phyloP scores from a whole-genome alignment of 202 grass and related monocot species.

The Zoysia matrella region DNA sequence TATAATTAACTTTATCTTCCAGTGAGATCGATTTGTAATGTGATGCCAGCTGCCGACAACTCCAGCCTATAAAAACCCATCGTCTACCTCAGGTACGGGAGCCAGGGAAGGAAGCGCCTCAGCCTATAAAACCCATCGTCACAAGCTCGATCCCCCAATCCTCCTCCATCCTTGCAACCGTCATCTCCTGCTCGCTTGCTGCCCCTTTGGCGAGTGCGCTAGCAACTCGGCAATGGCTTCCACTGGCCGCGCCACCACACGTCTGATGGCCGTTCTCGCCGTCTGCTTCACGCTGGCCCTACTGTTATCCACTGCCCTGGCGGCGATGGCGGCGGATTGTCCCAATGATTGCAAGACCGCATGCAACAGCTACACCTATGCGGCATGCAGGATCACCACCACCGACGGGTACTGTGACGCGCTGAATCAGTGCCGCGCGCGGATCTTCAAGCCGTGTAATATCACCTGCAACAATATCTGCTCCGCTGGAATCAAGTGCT shows the following conservation, averaged over 20 bases:
- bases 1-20: not conserved
- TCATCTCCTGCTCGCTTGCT: not conserved
- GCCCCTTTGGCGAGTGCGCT: not conserved
- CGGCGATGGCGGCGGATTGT: not conserved
- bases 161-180: not conserved
- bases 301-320: not conserved
- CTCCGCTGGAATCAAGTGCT: not conserved
- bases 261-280: not conserved
- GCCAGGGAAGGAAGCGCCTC: not conserved
- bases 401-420: not conserved
- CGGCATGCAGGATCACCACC: not conserved
- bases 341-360: not conserved
- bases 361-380: not conserved
- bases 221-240: not conserved
- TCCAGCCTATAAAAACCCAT: constrained; percentile 20
- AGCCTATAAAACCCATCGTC: too few relatives aligned
- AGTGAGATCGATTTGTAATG: too few relatives aligned
- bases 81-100: not conserved
- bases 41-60: not conserved
- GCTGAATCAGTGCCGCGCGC: not conserved
- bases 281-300: not conserved
- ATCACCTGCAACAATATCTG: not conserved
- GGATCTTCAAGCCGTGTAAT: not conserved
- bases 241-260: not conserved
- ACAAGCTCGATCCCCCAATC: too few relatives aligned